A percentile compares a stretch with the other conserved stretches of the same genome.
Evolutionary conservation across 176 grass and related monocot genomes (phyloP).

Genomic region (Carex pumila): DNA sequence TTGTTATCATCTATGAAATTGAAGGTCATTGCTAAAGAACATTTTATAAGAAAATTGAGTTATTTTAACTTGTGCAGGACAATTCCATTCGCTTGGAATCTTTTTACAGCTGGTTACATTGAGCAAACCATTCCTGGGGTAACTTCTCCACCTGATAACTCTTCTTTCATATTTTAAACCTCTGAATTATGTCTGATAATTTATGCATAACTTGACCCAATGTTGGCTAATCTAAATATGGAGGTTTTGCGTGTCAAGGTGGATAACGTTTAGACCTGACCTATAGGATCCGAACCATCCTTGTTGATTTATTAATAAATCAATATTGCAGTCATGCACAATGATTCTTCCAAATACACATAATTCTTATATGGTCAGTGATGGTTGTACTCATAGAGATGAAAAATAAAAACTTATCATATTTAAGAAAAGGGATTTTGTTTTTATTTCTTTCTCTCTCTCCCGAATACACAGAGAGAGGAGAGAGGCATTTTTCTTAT

Average conservation of each 20-base stretch:
- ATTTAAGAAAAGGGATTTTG: too few species aligned
- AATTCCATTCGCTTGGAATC: conserved; percentile 95
- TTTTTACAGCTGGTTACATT: conserved; percentile 89
- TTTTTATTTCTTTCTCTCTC: too few species aligned
- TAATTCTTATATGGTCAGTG: not conserved
- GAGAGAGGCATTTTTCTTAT: too few species aligned
- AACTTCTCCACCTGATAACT: conserved; percentile 19
- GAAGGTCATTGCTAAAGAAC: not conserved
- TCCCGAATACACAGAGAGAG: too few species aligned
- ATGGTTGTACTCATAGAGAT: not conserved
- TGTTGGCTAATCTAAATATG: not conserved
- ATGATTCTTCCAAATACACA: not conserved
- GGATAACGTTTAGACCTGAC: not conserved
- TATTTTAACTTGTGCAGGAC: conserved; percentile 40
- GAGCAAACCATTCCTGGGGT: conserved; percentile 92
- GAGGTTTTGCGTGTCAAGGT: not conserved
- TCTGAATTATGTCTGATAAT: not conserved
- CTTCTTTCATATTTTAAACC: not conserved
- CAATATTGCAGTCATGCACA: not conserved
- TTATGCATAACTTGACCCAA: not conserved
- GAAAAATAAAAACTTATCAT: not conserved
- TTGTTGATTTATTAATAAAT: not conserved
- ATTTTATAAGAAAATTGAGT: not conserved
- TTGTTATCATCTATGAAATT: not conserved
- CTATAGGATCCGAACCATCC: not conserved